Conservation (phyloP, 1,284 basidiomycete genomes). For the Sporisorium iseilematis-ciliati region DNA sequence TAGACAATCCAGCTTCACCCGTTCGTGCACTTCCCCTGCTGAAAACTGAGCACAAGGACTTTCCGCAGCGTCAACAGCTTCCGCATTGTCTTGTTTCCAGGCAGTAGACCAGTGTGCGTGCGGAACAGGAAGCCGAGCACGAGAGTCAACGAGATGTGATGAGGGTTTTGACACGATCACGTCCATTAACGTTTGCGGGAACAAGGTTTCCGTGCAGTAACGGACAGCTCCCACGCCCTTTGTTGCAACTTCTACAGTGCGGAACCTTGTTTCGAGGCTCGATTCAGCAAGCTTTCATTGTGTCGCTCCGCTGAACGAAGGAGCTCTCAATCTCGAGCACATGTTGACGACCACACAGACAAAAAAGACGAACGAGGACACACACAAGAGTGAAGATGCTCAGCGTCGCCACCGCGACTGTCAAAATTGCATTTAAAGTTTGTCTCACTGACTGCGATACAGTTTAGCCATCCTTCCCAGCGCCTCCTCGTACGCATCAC, state of each 20-base stretch:
- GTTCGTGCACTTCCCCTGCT: background rate
- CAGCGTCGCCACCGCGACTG: slow-evolving; percentile 11
- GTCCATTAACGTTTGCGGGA: background rate
- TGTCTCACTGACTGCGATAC: slow-evolving; percentile 42
- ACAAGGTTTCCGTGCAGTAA: slow-evolving; percentile 8
- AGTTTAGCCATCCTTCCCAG: slow-evolving; percentile 49
- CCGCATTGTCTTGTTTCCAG: background rate
- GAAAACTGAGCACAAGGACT: background rate
- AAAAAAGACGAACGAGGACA: background rate
- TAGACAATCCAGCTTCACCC: background rate
- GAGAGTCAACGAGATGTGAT: background rate
- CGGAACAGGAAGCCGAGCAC: background rate
- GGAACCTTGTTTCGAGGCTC: slow-evolving; percentile 8
- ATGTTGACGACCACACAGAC: background rate
- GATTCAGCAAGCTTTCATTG: background rate
- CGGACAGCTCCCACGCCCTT: background rate
- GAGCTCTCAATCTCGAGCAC: background rate
- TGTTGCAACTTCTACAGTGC: slow-evolving; percentile 2
- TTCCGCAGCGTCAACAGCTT: background rate
- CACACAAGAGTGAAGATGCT: background rate
- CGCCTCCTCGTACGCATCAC: slow-evolving; percentile 48
- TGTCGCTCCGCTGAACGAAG: background rate
- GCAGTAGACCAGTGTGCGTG: slow-evolving; percentile 9
- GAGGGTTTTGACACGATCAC: slow-evolving; percentile 7
- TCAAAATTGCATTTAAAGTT: slow-evolving; percentile 2